Evolutionary conservation across 768 basidiomycete genomes (phyloP), one percentile per base, ranked within the genome.

Genomic region (Mycena rebaudengoi): DNA sequence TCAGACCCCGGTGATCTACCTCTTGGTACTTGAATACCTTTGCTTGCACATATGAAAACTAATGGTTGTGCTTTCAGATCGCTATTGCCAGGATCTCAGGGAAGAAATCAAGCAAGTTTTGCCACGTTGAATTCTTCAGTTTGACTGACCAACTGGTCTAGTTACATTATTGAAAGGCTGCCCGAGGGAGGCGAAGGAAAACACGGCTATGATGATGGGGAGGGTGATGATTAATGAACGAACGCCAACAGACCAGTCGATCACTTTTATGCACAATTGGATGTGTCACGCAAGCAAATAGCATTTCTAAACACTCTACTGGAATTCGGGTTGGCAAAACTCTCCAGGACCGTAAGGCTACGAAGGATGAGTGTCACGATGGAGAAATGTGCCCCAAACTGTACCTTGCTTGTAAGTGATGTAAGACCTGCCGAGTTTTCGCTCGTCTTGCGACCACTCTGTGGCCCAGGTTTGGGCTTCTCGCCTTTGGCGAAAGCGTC

Each of bases 321-420:
- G 82, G 76, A 98, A 98, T 73, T 98, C 96, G 28, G 91, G 89
- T 67, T 78, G 79, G 77, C 96, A 98, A 73, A 88, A 88, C 74
- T 96, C 92, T 70, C 96, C 96, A 35, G 96, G 96, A 60, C 96
- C 96, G 70, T 95, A 96, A 30, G 96, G 96, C 94, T 98, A 62
- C 12, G 46, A 29, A 20, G 12, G 69, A 63, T 54, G 10, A 54
- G 62, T 49, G 60, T 61, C 29, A 29, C 26, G 66, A 43, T 18
- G 40, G 20, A 57, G 2, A 13, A 32, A 25, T n/a, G 7, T 23
- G 67, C 80, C 41, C n/a, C n/a, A n/a, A n/a, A n/a, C n/a, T n/a
- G n/a, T 62, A 92, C 94, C 85, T 94, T 91, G 46, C 83, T 82
- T 20, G 88, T 85, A 32, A 96, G 82, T 37, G 92, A 80, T 25